A percentile compares a stretch with the other conserved stretches of the same genome.
Conservation (phyloP, 495 filamentous ascomycete genomes). For the Aspergillus asperescens region DNA sequence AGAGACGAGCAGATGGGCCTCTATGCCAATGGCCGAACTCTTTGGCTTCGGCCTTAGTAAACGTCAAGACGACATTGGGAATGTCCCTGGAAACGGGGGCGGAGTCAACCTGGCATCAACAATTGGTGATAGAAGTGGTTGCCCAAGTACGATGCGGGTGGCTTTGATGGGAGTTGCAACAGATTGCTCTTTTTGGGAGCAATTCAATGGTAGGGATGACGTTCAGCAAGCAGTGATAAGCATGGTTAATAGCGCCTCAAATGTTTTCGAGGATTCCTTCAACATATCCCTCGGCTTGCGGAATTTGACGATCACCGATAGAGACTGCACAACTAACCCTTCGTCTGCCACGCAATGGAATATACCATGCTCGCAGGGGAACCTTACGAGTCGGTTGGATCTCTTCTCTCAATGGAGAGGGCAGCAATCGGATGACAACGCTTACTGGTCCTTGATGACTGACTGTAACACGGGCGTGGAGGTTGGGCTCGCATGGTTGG, state of each 20-base stretch:
- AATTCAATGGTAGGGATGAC: constrained; percentile 57
- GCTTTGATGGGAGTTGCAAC: constrained; percentile 89
- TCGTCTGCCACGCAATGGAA: constrained; percentile 74
- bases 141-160: constrained; percentile 81
- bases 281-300: constrained; percentile 88
- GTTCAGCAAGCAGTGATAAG: constrained; percentile 69
- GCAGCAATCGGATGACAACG: constrained; percentile 64
- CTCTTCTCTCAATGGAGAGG: constrained; percentile 88
- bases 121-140: constrained; percentile 79
- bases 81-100: constrained; percentile 63
- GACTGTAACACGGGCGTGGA: constrained; percentile 80
- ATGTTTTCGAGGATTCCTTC: constrained; percentile 82
- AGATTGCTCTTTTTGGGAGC: constrained; percentile 77
- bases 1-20: constrained; percentile 46
- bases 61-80: constrained; percentile 50
- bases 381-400: constrained; percentile 76
- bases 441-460: constrained; percentile 90
- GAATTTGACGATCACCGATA: constrained; percentile 71
- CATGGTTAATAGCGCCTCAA: constrained; percentile 81
- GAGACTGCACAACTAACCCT: constrained; percentile 60
- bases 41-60: constrained; percentile 51
- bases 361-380: constrained; percentile 55
- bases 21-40: constrained; percentile 49
- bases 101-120: constrained; percentile 74
- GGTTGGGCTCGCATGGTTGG: constrained; percentile 90